Base-by-base conservation (phyloP, 2,329 filamentous ascomycete genomes). In the Cladophialophora bantiana region DNA sequence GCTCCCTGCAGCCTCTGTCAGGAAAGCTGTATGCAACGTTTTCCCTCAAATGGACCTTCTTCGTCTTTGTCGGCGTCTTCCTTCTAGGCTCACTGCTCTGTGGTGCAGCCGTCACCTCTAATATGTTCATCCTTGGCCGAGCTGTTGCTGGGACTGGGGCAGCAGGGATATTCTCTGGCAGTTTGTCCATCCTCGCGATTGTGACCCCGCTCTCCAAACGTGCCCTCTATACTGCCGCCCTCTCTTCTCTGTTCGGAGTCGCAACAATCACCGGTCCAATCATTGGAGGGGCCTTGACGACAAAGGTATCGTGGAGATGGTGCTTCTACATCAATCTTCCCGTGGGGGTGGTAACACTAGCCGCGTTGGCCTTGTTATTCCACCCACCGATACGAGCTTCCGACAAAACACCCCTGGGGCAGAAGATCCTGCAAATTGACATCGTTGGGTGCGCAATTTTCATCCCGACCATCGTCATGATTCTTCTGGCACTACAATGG, bases 1-100 rank as follows among this genome's bases (percentile, higher is more conserved):
- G 59, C 80, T 84, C 64, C 75, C 79, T 84, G 59, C 81, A 84
- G 63, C 77, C 81, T 1, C 74, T 77, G 0, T 79, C 78, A 69
- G 83, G 84, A 4, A 81, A 82, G 64, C 71, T 79, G 2, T 85
- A 81, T 73, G 82, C 79, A 56, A 83, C 78, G 71, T 82, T 81
- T 71, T 73, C 73, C 0, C 73, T 80, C 36, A 72, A 71, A 65
- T 62, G 42, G 53, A 57, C 53, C 7, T 80, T 77, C 59, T 70
- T 78, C 20, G 54, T 67, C 56, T 73, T 73, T 1, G 71, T 78
- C 5, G 67, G 56, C 31, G 56, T 76, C 1, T 79, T 79, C 62
- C 75, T 77, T 45, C 42, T 78, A 3, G 75, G 75, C 5, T 75
- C 70, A 31, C 56, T 75, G 7, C 67, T 78, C 34, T 74, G 74